phyloP scores from a whole-genome alignment of 352 stramenopile species.

The Phytopythium mirpurense region DNA sequence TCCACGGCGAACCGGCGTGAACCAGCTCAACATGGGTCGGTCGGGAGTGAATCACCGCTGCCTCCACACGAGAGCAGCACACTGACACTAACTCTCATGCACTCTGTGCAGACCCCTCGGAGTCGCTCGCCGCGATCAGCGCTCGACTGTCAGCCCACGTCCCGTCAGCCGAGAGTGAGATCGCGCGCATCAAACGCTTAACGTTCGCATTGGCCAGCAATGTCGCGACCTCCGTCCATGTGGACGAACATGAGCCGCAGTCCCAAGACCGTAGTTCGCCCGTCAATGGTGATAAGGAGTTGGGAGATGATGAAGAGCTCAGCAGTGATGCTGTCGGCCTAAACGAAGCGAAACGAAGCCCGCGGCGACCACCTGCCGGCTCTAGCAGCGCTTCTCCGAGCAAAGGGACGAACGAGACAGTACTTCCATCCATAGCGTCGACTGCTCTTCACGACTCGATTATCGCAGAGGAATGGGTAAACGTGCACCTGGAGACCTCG shows the following conservation, averaged over 20 bases:
- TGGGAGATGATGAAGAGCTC: background rate
- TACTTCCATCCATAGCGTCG: background rate
- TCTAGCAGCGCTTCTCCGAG: background rate
- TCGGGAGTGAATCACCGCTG: background rate
- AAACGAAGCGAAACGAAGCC: background rate
- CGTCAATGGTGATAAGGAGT: background rate
- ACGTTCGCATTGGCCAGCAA: conserved; percentile 4
- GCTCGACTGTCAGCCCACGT: conserved; percentile 43
- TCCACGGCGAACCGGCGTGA: conserved; percentile 19
- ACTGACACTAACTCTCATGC: background rate
- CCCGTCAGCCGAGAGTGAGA: conserved; percentile 63
- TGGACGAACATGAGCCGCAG: background rate
- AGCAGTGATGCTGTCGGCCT: background rate
- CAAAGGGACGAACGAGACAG: background rate
- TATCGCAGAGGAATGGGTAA: conserved; percentile 78
- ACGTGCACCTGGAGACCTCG: conserved; percentile 58
- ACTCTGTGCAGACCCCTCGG: conserved; percentile 21
- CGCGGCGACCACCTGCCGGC: background rate
- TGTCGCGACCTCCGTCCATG: background rate
- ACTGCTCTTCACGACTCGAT: conserved; percentile 56
- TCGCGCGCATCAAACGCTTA: conserved; percentile 53
- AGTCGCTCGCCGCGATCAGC: conserved; percentile 57
- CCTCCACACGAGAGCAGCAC: background rate
- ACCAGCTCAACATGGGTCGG: conserved; percentile 38
- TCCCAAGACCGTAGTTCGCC: background rate